Conservation (phyloP, 192 early-diverging fungal species). For the Mortierella antarctica region DNA sequence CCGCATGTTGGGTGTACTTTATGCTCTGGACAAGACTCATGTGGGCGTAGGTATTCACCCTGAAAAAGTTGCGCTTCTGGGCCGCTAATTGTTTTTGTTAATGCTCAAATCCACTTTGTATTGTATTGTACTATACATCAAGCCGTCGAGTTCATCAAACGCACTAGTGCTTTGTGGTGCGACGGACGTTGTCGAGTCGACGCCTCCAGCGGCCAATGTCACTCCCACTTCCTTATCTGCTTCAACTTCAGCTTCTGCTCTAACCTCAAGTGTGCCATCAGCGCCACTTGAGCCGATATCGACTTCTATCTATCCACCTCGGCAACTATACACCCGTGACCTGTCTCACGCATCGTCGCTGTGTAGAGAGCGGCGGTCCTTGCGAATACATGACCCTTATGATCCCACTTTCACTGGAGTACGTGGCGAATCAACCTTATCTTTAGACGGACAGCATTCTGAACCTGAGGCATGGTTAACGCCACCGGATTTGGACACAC, state of each 20-base stretch:
- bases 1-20: slow-evolving; percentile 49
- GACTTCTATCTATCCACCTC: too few relatives aligned
- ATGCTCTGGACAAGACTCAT: slow-evolving; percentile 50
- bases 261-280: background rate
- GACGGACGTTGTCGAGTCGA: slow-evolving; percentile 14
- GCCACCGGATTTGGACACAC: too few relatives aligned
- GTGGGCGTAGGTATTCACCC: slow-evolving; percentile 32
- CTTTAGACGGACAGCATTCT: too few relatives aligned
- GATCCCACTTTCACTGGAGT: too few relatives aligned
- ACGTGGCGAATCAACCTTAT: too few relatives aligned
- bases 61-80: background rate
- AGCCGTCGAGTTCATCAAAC: slow-evolving; percentile 48
- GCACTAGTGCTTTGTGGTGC: slow-evolving; percentile 45
- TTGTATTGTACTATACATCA: background rate
- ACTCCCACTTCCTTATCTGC: background rate
- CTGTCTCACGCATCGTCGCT: too few relatives aligned
- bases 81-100: background rate
- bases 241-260: slow-evolving; percentile 4
- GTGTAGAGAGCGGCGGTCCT: too few relatives aligned
- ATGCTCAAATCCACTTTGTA: background rate
- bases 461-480: too few relatives aligned
- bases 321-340: too few relatives aligned
- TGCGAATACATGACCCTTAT: too few relatives aligned
- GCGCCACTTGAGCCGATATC: background rate
- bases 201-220: background rate